Evolutionary conservation across 345 rosid genomes (phyloP).

Genomic region (Salix arbutifolia): DNA sequence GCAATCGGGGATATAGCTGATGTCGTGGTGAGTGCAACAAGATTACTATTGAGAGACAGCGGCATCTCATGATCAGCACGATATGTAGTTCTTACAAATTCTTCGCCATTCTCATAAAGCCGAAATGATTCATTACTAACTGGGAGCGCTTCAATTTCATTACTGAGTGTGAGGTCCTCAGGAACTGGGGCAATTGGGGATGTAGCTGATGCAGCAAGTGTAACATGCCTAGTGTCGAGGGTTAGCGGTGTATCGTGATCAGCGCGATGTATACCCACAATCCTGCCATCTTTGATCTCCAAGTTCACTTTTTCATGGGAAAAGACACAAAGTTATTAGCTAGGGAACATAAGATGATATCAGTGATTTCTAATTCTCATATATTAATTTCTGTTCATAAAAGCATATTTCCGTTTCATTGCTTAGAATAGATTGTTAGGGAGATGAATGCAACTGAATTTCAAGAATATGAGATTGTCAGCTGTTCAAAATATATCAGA

Average conservation of each 20-base stretch:
- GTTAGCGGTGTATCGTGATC: background rate
- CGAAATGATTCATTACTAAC: background rate
- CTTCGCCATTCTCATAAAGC: background rate
- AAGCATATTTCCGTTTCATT: background rate
- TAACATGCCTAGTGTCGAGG: background rate
- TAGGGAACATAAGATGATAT: background rate
- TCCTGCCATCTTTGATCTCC: background rate
- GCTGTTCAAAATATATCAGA: background rate
- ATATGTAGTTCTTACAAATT: background rate
- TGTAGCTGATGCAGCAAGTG: background rate
- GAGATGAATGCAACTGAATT: background rate
- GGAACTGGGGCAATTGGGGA: background rate
- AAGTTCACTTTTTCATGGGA: background rate
- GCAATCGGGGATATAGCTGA: background rate
- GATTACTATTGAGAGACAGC: background rate
- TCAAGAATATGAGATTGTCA: background rate
- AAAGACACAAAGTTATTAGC: background rate
- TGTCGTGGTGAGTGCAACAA: background rate
- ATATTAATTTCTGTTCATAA: background rate
- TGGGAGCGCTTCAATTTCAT: background rate
- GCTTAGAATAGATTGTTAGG: background rate
- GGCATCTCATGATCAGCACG: background rate
- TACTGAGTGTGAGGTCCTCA: background rate
- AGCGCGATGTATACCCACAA: background rate
- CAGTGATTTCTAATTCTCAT: background rate